Evolutionary conservation across 257 asterid genomes (phyloP).

Genomic region (Capsicum baccatum): DNA sequence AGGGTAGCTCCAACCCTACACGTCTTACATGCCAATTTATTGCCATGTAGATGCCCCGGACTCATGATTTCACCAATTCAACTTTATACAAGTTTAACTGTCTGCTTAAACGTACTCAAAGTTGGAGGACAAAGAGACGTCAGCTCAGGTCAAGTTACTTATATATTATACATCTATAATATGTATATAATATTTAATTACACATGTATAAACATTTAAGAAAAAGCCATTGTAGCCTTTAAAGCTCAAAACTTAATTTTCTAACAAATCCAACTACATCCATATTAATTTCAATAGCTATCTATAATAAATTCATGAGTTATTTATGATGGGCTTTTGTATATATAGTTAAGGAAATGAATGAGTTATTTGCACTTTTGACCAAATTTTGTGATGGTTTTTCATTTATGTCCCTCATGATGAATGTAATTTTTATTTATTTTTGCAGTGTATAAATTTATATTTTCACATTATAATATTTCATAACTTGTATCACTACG

Average conservation of each 20-base stretch:
- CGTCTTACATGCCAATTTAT: too few relatives aligned
- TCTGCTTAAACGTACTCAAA: too few relatives aligned
- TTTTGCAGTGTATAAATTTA: not conserved
- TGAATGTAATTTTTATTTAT: not conserved
- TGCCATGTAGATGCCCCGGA: too few relatives aligned
- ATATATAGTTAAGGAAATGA: not conserved
- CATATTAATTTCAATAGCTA: conserved; percentile 42
- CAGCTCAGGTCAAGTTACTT: too few relatives aligned
- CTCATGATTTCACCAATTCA: too few relatives aligned
- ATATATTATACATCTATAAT: too few relatives aligned
- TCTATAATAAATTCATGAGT: conserved; percentile 41
- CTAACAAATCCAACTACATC: conserved; percentile 67
- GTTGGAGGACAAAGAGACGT: too few relatives aligned
- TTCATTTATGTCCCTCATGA: not conserved
- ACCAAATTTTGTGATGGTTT: not conserved
- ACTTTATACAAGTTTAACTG: too few relatives aligned
- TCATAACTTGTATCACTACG: not conserved
- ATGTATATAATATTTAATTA: too few relatives aligned
- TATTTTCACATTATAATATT: not conserved
- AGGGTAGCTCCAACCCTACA: too few relatives aligned
- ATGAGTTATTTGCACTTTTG: conserved; percentile 8
- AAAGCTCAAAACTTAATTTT: conserved; percentile 56
- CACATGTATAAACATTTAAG: not conserved
- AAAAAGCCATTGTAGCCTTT: conserved; percentile 51
- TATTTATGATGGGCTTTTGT: conserved; percentile 35